Evolutionary conservation across 2,329 filamentous ascomycete genomes (phyloP).

Genomic region (Tolypocladium guangdongense): DNA sequence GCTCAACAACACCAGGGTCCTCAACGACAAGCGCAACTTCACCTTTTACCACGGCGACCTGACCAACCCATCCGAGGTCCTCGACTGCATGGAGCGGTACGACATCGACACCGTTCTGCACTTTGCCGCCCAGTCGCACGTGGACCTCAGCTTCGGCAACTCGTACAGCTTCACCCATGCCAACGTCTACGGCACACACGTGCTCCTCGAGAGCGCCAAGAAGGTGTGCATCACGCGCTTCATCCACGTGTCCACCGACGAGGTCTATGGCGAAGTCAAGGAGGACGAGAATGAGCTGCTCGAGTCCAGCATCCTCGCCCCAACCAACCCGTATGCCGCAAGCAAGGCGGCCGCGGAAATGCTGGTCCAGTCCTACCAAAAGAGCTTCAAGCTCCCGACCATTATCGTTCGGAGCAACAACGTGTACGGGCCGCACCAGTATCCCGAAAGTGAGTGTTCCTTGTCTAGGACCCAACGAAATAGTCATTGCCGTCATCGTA

Average conservation of each 20-base stretch:
- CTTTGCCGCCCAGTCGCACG: conserved; percentile 78
- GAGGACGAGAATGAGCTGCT: conserved; percentile 60
- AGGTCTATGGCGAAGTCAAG: conserved; percentile 73
- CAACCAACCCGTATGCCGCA: conserved; percentile 73
- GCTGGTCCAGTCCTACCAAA: conserved; percentile 78
- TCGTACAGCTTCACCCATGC: conserved; percentile 72
- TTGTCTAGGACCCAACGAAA: conserved; percentile 1
- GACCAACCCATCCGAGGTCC: conserved; percentile 58
- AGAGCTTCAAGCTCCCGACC: conserved; percentile 69
- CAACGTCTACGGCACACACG: conserved; percentile 78
- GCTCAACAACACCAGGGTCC: conserved; percentile 63
- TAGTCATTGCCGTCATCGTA: background rate
- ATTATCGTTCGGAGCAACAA: conserved; percentile 79
- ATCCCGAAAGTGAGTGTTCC: conserved; percentile 58
- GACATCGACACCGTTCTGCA: conserved; percentile 73
- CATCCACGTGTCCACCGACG: conserved; percentile 75
- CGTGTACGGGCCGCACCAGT: conserved; percentile 77
- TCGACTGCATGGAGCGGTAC: conserved; percentile 59
- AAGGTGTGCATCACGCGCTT: conserved; percentile 61
- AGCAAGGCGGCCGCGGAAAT: conserved; percentile 76
- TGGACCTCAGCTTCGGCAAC: conserved; percentile 74
- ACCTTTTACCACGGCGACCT: conserved; percentile 72
- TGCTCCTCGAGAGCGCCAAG: conserved; percentile 66
- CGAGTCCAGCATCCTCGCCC: conserved; percentile 63
- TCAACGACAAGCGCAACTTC: conserved; percentile 61